These are phyloP conservation scores for Bidens hawaiensis DNA, from an alignment of 140 eudicot species.

Conservation along the genomic window DNA sequence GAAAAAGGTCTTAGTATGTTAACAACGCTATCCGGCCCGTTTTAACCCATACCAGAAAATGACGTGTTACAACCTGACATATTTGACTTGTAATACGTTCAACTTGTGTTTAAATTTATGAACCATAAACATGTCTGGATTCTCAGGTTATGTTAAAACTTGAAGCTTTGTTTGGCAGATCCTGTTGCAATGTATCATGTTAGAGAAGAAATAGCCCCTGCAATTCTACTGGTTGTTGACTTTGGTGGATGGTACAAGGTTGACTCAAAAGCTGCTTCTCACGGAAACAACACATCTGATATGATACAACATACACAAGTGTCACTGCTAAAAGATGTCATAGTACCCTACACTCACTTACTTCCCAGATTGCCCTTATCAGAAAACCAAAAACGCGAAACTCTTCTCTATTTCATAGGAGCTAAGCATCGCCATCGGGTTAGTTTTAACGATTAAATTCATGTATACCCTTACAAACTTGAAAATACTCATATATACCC, in stretches of 20 bases:
- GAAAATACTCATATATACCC: too few species aligned
- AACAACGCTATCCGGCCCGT: not conserved
- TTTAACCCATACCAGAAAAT: not conserved
- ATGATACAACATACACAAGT: conserved; percentile 89
- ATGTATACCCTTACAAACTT: too few species aligned
- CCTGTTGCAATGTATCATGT: conserved; percentile 99
- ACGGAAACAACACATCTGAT: conserved; percentile 47
- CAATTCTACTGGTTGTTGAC: conserved; percentile 87
- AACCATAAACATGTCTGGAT: conserved; percentile 37
- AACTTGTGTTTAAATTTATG: conserved; percentile 12
- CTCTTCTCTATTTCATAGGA: conserved; percentile 90
- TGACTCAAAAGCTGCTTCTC: conserved; percentile 68
- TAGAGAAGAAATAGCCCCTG: conserved; percentile 75
- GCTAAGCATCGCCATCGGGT: conserved; percentile 98
- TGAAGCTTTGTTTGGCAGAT: conserved; percentile 99
- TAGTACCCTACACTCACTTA: conserved; percentile 81
- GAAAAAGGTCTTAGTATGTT: not conserved
- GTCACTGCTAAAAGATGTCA: conserved; percentile 86
- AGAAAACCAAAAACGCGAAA: conserved; percentile 50
- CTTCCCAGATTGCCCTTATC: conserved; percentile 59
- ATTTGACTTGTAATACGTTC: conserved; percentile 19
- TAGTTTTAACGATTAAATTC: too few species aligned
- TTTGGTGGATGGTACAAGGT: conserved; percentile 94
- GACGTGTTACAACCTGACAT: not conserved
- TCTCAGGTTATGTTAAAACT: conserved; percentile 86